Conservation (phyloP, 2,329 filamentous ascomycete species). For the Hymenoscyphus scutula region DNA sequence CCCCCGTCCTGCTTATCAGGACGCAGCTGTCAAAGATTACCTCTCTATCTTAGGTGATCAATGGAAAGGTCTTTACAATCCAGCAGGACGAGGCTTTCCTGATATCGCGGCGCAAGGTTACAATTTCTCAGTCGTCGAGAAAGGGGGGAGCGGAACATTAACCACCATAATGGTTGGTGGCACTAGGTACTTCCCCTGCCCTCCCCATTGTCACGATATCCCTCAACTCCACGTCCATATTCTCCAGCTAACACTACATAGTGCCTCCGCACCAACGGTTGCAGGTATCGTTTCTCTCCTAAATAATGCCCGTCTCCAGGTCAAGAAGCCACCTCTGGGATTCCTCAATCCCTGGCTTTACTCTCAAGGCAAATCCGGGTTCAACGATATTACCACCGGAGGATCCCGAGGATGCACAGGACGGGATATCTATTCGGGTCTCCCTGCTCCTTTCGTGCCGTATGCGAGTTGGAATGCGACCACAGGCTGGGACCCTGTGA, state of each 20-base stretch:
- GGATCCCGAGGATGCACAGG: conserved; percentile 39
- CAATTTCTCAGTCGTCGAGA: conserved; percentile 44
- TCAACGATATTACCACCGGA: conserved; percentile 47
- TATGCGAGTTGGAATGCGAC: conserved; percentile 42
- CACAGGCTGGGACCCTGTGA: conserved; percentile 47
- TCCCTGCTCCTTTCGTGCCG: conserved; percentile 30
- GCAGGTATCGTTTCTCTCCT: conserved; percentile 58
- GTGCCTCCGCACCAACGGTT: conserved; percentile 57
- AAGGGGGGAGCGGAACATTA: neutral
- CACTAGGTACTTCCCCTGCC: conserved; percentile 22
- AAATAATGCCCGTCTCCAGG: conserved; percentile 57
- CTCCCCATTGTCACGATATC: neutral
- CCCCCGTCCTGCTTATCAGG: conserved; percentile 46
- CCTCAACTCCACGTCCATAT: neutral
- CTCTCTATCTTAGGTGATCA: conserved; percentile 41
- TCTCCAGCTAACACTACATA: conserved; percentile 15
- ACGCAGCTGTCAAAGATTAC: conserved; percentile 45
- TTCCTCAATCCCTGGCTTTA: conserved; percentile 64
- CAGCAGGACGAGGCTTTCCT: conserved; percentile 51
- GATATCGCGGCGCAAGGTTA: conserved; percentile 57
- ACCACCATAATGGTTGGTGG: conserved; percentile 17
- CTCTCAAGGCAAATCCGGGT: conserved; percentile 43
- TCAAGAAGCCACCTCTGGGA: conserved; percentile 46
- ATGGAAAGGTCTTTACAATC: conserved; percentile 47
- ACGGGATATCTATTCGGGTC: conserved; percentile 22